Base-by-base conservation (phyloP, 805 yeast genomes). In the Saccharomycodes ludwigii region DNA sequence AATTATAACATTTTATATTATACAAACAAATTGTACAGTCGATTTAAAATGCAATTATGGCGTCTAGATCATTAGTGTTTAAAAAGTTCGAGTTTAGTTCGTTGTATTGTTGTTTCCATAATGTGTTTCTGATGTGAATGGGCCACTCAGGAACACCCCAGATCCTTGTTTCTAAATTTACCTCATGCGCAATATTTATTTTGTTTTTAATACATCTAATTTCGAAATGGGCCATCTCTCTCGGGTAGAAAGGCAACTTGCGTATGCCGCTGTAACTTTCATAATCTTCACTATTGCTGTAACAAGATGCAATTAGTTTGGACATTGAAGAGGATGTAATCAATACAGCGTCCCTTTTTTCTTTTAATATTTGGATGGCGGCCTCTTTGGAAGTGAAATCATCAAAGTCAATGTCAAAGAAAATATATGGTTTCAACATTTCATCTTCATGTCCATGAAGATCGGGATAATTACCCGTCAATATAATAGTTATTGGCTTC, bases 141-240 rank as follows among this genome's bases (percentile, higher is more conserved):
- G 86, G 85, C 84, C 84, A 77, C 31, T 60, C 59, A 1, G 82
- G 75, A 6, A 73, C 73, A 13, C 76, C 85, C 86, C 86, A 79
- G 19, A 77, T 57, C 34, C 88, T 58, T 0, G 82, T 68, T 40
- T 64, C 61, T 24, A 77, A 43, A 9, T 71, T 70, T 30, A 54
- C 36, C 3, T 50, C 44, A 41, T 76, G 82, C 2, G 81, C 76
- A 11, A 36, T 33, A 3, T 37, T 34, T 11, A 54, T 38, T 14
- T 70, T 49, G 18, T 40, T 40, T 6, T 26, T 35, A 11, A 43
- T 35, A 36, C 52, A 50, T 3, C 32, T 30, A 5, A 42, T 29
- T 21, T 42, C 43, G 4, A n/a, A n/a, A n/a, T n/a, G n/a, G n/a
- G n/a, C n/a, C n/a, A n/a, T n/a, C n/a, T n/a, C n/a, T n/a, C n/a